Percentiles rank a stretch among this genome's conserved stretches.
These are phyloP conservation scores for Veloporphyrellus conicus DNA, from an alignment of 1,284 basidiomycete species.

Conservation along the genomic window DNA sequence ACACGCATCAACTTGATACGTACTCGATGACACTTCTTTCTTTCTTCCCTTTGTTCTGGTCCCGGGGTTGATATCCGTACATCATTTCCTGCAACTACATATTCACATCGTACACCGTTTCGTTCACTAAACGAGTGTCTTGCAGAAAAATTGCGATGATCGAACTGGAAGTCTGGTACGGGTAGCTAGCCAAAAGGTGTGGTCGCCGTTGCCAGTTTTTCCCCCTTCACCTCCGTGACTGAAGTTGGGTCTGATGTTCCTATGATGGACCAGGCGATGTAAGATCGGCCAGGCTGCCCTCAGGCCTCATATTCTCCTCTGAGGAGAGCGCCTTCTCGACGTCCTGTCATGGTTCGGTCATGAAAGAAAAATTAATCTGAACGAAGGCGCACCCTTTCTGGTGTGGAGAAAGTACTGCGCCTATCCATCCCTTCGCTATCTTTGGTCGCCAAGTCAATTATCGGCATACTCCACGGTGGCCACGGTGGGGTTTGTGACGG, in stretches of 20 bases:
- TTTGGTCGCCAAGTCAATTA: constrained; percentile 6
- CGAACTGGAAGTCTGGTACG: background rate
- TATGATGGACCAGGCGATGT: background rate
- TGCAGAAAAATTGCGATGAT: background rate
- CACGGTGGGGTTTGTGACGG: constrained; percentile 4
- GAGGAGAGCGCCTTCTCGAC: constrained; percentile 1
- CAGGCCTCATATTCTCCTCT: background rate
- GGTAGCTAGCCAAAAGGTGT: constrained; percentile 3
- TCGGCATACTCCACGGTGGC: constrained; percentile 9
- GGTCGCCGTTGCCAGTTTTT: too few species aligned
- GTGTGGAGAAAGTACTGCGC: constrained; percentile 30
- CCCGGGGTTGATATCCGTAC: too few species aligned
- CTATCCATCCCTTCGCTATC: constrained; percentile 1
- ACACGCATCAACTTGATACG: too few species aligned
- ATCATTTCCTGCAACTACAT: background rate
- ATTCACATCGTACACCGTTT: constrained; percentile 2
- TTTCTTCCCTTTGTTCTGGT: too few species aligned
- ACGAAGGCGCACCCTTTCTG: constrained; percentile 7
- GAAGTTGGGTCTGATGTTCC: too few species aligned
- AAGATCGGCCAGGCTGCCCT: background rate
- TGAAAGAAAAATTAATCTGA: background rate
- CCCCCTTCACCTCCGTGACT: too few species aligned
- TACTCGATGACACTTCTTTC: too few species aligned
- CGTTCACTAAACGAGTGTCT: background rate
- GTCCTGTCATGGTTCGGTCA: constrained; percentile 11